These are phyloP conservation scores for Asterochloris erici DNA, from an alignment of 139 green algal genomes.

Conservation along the genomic window DNA sequence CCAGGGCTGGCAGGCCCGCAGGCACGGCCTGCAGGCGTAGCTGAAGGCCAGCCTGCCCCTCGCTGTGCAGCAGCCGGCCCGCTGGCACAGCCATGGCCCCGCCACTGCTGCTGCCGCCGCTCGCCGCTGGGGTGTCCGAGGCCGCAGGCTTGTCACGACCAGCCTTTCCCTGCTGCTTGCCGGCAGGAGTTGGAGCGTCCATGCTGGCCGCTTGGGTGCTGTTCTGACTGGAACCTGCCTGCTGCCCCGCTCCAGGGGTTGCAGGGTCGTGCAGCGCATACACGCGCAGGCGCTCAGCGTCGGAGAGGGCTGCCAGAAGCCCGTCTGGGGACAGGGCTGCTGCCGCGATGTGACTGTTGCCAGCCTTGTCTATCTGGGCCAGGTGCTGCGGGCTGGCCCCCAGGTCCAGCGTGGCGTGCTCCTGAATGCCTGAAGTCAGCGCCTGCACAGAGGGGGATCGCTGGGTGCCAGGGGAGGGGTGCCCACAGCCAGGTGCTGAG, in stretches of 20 bases:
- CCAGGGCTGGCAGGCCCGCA: constrained; percentile 20
- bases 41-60: background rate
- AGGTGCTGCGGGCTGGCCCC: constrained; percentile 42
- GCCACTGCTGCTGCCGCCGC: background rate
- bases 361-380: constrained; percentile 35
- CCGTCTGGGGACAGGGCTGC: constrained; percentile 69
- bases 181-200: background rate
- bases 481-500: background rate
- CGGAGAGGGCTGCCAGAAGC: constrained; percentile 51
- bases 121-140: background rate
- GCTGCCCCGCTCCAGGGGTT: background rate
- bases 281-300: constrained; percentile 40
- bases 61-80: background rate
- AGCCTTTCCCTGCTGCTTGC: background rate
- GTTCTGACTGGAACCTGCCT: background rate
- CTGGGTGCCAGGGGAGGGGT: background rate
- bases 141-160: background rate
- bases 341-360: constrained; percentile 30
- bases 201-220: background rate
- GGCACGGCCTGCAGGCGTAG: background rate
- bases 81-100: background rate
- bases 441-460: background rate
- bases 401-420: constrained; percentile 45
- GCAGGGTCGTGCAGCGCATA: constrained; percentile 30
- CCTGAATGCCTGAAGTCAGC: background rate